Conservation (phyloP, 768 basidiomycete species). For the Lactifluus echinatus region DNA sequence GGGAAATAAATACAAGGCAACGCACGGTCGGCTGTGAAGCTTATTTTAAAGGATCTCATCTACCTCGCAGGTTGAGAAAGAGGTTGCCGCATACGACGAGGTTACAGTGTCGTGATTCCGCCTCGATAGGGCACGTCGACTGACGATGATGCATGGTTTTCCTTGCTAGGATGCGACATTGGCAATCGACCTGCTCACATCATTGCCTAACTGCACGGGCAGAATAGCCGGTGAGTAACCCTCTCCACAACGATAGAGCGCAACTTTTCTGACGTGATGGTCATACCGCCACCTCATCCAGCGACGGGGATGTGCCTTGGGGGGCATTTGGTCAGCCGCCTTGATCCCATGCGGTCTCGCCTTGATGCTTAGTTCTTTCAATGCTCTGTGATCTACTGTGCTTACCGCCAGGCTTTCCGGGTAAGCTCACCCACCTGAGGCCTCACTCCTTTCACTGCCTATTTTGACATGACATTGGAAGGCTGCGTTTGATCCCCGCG, state of each 20-base stretch:
- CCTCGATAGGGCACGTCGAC: neutral
- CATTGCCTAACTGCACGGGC: constrained; percentile 80
- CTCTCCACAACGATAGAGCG: neutral
- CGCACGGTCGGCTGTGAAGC: neutral
- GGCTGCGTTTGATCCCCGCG: constrained; percentile 83
- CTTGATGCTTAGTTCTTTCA: constrained; percentile 30
- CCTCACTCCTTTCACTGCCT: neutral
- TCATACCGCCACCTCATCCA: constrained; percentile 27
- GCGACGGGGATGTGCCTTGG: constrained; percentile 90
- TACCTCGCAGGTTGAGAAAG: constrained; percentile 70
- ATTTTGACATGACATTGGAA: constrained; percentile 27
- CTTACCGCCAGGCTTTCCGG: constrained; percentile 38
- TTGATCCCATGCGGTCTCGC: neutral
- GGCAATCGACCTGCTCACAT: constrained; percentile 63
- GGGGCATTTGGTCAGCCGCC: constrained; percentile 63
- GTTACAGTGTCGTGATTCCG: constrained; percentile 29
- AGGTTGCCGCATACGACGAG: constrained; percentile 81
- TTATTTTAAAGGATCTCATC: neutral
- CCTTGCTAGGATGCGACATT: constrained; percentile 61
- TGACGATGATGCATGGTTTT: neutral
- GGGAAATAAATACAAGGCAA: constrained; percentile 88
- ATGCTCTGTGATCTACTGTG: too few species aligned
- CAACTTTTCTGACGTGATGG: too few species aligned
- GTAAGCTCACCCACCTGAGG: constrained; percentile 26
- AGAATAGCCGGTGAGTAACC: constrained; percentile 63